These are phyloP conservation scores for Plasmodium blacklocki DNA, from an alignment of 169 alveolate species.

Conservation along the genomic window DNA sequence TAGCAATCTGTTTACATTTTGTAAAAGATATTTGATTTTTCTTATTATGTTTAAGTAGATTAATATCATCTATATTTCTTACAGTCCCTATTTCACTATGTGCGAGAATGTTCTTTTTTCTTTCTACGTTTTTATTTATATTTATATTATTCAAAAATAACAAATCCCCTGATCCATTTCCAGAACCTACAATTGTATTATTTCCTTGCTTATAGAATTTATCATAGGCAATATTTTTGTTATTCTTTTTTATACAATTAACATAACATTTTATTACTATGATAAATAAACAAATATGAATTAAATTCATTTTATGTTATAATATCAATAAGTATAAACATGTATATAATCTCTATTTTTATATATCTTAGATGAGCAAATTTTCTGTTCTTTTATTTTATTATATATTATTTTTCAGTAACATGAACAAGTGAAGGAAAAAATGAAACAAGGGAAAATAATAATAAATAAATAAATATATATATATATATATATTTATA, in stretches of 20 bases:
- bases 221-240: constrained; percentile 2
- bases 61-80: constrained; percentile 18
- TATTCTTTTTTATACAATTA: constrained; percentile 21
- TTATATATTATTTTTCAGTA: too few relatives aligned
- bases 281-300: constrained; percentile 10
- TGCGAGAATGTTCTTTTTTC: constrained; percentile 9
- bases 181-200: too few relatives aligned
- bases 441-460: too few relatives aligned
- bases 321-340: too few relatives aligned
- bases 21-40: constrained; percentile 62
- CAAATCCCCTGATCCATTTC: constrained; percentile 5
- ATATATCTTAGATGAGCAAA: too few relatives aligned
- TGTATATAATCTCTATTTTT: too few relatives aligned
- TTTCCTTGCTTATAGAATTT: constrained; percentile 8
- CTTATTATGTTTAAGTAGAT: not conserved
- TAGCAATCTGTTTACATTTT: constrained; percentile 85
- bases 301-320: constrained; percentile 33
- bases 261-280: constrained; percentile 22
- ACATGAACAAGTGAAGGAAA: too few relatives aligned
- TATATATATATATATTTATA: too few relatives aligned
- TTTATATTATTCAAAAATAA: constrained; percentile 34
- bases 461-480: too few relatives aligned
- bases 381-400: too few relatives aligned
- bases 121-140: constrained; percentile 45
- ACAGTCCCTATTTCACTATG: constrained; percentile 6